phyloP scores from a whole-genome alignment of 75 land plant species.

The Sequoia sempervirens region DNA sequence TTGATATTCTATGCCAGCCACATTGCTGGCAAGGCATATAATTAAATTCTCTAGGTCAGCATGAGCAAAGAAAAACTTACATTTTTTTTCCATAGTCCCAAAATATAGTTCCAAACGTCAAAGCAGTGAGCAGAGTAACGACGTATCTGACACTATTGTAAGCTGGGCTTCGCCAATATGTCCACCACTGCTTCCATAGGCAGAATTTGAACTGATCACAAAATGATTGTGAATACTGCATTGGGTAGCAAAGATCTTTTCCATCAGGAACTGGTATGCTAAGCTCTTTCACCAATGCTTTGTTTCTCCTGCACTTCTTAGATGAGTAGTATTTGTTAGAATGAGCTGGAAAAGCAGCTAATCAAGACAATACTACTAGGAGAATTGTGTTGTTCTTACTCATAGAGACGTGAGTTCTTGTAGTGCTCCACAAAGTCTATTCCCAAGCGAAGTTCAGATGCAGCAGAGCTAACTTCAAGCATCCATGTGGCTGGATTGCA shows the following conservation, averaged over 20 bases:
- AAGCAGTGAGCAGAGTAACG: conserved; percentile 29
- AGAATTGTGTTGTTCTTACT: conserved; percentile 8
- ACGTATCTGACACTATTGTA: conserved; percentile 38
- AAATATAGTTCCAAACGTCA: conserved; percentile 39
- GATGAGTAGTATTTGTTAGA: neutral
- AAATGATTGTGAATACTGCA: conserved; percentile 24
- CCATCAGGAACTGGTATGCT: conserved; percentile 7
- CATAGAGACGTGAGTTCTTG: conserved; percentile 12
- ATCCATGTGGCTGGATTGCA: conserved; percentile 58
- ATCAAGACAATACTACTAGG: neutral
- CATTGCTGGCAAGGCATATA: neutral
- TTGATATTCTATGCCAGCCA: neutral
- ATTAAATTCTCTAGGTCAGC: neutral
- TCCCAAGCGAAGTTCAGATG: conserved; percentile 15
- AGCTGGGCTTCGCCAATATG: conserved; percentile 47
- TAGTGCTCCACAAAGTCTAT: conserved; percentile 21
- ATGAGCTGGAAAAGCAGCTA: neutral
- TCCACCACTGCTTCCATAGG: conserved; percentile 42
- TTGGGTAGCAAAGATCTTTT: conserved; percentile 30
- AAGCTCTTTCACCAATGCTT: conserved; percentile 15
- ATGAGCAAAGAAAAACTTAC: conserved; percentile 3
- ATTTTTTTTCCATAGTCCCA: conserved; percentile 28
- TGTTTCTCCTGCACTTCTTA: conserved; percentile 15
- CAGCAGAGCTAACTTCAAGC: conserved; percentile 30
- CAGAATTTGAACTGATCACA: conserved; percentile 29